Conservation (phyloP, 2,329 filamentous ascomycete species). For the Diaporthe nobilis region DNA sequence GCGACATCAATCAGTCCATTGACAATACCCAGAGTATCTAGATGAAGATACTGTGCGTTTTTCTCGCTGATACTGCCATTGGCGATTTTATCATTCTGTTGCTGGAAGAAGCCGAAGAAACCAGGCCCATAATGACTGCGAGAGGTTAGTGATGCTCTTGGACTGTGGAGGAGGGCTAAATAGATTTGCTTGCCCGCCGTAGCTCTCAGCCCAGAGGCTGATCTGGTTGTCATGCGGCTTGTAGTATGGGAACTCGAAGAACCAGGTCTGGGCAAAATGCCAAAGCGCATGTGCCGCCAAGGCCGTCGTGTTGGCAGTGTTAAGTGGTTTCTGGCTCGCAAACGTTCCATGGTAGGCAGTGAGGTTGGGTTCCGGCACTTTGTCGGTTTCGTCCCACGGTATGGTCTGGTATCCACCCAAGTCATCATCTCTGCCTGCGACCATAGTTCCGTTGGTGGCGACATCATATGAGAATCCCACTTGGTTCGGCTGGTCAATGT, state of each 20-base stretch:
- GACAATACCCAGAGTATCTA: conserved; percentile 69
- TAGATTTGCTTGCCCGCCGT: conserved; percentile 36
- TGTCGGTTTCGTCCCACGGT: conserved; percentile 53
- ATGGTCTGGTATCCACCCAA: neutral
- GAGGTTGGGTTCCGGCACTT: conserved; percentile 53
- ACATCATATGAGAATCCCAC: conserved; percentile 43
- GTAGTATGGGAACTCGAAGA: conserved; percentile 69
- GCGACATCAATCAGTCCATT: conserved; percentile 69
- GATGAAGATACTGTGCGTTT: conserved; percentile 43
- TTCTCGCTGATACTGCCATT: conserved; percentile 39
- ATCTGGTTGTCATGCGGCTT: conserved; percentile 55
- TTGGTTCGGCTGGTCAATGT: conserved; percentile 69
- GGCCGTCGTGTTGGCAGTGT: conserved; percentile 63
- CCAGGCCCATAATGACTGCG: conserved; percentile 55
- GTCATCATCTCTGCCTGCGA: neutral
- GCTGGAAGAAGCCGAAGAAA: conserved; percentile 57
- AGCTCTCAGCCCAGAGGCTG: conserved; percentile 43
- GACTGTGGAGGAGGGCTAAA: too few relatives aligned
- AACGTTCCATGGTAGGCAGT: conserved; percentile 54
- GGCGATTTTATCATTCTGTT: conserved; percentile 59
- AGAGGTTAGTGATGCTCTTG: neutral
- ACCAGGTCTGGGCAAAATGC: conserved; percentile 73
- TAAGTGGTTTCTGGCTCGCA: conserved; percentile 54
- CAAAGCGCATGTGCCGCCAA: conserved; percentile 69
- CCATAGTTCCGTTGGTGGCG: conserved; percentile 32